A percentile compares a stretch with the other conserved stretches of the same genome.
phyloP scores from a whole-genome alignment of 2,329 filamentous ascomycete species.

The Trichoderma gracile region DNA sequence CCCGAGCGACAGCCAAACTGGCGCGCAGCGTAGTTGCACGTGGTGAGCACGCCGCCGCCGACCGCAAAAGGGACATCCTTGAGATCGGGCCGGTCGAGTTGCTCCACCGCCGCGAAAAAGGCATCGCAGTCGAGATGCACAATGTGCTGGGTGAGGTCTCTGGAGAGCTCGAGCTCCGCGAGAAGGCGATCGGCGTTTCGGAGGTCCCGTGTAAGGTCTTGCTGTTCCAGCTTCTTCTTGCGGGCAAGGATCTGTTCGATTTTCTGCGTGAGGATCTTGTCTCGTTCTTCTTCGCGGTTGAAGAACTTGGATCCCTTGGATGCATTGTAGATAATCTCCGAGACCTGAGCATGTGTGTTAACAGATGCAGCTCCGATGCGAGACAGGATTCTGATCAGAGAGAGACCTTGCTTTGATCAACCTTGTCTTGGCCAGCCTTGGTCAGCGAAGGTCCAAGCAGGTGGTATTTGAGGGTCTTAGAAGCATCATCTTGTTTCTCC shows the following conservation, averaged over 20 bases:
- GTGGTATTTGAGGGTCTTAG: constrained; percentile 76
- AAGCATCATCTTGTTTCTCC: constrained; percentile 39
- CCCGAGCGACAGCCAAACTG: constrained; percentile 89
- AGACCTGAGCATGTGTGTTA: constrained; percentile 60
- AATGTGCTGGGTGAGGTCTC: constrained; percentile 81
- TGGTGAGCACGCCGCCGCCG: constrained; percentile 66
- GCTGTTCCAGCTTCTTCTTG: constrained; percentile 72
- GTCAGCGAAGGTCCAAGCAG: constrained; percentile 87
- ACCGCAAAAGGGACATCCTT: constrained; percentile 89
- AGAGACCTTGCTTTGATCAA: constrained; percentile 81
- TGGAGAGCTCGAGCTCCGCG: constrained; percentile 70
- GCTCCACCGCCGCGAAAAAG: constrained; percentile 94
- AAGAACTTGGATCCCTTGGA: constrained; percentile 97
- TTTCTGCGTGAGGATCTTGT: constrained; percentile 80
- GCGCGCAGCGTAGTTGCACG: constrained; percentile 83
- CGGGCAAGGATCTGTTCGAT: constrained; percentile 76
- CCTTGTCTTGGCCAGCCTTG: constrained; percentile 88
- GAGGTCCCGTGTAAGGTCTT: constrained; percentile 72
- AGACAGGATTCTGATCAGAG: constrained; percentile 14
- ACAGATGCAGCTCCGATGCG: background rate
- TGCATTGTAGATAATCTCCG: constrained; percentile 94
- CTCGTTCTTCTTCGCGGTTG: constrained; percentile 81
- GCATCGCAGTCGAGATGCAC: constrained; percentile 97
- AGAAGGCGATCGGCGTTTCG: constrained; percentile 80
- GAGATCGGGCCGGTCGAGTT: constrained; percentile 78